Conservation (phyloP, 2,329 filamentous ascomycete genomes). For the Colletotrichum camelliae region DNA sequence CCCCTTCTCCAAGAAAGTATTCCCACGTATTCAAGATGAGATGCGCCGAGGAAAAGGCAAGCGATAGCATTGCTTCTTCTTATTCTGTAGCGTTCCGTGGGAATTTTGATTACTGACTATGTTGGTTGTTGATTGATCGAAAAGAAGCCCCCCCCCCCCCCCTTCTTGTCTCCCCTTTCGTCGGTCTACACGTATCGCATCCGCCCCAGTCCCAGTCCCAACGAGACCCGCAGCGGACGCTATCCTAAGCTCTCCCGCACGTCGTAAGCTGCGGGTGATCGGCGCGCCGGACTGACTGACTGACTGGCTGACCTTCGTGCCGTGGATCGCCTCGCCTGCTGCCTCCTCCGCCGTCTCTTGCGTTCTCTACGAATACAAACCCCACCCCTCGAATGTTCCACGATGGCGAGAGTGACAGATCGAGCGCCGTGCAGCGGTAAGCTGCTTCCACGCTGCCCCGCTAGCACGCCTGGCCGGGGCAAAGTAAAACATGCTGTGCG, state of each 20-base stretch:
- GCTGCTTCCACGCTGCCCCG: not conserved
- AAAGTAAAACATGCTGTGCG: not conserved
- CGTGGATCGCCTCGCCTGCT: not conserved
- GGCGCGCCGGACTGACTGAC: not conserved
- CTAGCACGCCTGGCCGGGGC: not conserved
- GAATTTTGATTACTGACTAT: not conserved
- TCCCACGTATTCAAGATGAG: not conserved
- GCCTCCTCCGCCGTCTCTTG: not conserved
- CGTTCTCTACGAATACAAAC: not conserved
- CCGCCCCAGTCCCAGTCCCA: not conserved
- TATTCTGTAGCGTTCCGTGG: not conserved
- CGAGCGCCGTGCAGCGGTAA: conserved; percentile 11
- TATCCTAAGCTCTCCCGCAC: not conserved
- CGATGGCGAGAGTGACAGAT: not conserved
- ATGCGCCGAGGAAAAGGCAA: not conserved
- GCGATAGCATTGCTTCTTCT: not conserved
- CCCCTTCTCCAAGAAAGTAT: not conserved
- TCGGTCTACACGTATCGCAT: not conserved
- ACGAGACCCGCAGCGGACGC: not conserved
- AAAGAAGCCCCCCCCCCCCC: not conserved
- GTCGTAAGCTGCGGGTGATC: not conserved
- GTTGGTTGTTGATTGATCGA: not conserved
- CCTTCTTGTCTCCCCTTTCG: not conserved
- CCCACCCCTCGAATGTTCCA: not conserved
- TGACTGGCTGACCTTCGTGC: not conserved